Conservation (phyloP, 176 grass and related monocot genomes). For the Oryza punctata region DNA sequence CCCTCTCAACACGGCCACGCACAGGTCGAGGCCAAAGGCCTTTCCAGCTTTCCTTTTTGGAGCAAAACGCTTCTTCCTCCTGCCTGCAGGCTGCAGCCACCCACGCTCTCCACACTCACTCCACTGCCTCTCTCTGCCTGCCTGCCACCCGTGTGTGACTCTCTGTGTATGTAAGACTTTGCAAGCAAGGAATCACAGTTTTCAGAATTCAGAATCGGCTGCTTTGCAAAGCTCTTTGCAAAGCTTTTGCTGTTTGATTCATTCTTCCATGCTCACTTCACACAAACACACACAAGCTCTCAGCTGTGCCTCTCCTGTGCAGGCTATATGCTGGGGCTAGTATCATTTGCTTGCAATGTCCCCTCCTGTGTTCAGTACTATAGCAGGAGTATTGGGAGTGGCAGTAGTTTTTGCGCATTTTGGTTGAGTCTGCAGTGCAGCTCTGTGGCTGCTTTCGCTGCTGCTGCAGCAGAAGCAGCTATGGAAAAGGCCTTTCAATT, state of each 20-base stretch:
- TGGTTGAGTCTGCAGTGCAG: not conserved
- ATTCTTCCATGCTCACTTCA: too few species aligned
- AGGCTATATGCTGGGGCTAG: not conserved
- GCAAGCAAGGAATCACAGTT: slow-evolving; percentile 44
- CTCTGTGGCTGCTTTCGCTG: not conserved
- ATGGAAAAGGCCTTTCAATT: slow-evolving; percentile 22
- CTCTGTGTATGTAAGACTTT: not conserved
- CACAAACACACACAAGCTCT: not conserved
- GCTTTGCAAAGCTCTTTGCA: not conserved
- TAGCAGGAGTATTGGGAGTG: not conserved
- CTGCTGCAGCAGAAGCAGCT: not conserved
- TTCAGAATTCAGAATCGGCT: not conserved
- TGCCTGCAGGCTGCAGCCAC: not conserved
- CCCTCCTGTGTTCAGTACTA: too few species aligned
- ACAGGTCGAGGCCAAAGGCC: not conserved
- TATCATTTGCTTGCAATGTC: not conserved
- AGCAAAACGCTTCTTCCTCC: slow-evolving; percentile 18
- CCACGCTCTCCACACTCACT: not conserved
- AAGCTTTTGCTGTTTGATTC: slow-evolving; percentile 5
- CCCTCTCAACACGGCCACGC: not conserved
- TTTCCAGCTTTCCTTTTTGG: slow-evolving; percentile 30
- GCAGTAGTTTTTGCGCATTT: slow-evolving; percentile 34
- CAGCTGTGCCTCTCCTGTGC: not conserved
- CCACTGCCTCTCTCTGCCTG: not conserved
- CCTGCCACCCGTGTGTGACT: not conserved